phyloP scores from a whole-genome alignment of 1,139 yeast species.

The Nadsonia starkeyi-henricii region DNA sequence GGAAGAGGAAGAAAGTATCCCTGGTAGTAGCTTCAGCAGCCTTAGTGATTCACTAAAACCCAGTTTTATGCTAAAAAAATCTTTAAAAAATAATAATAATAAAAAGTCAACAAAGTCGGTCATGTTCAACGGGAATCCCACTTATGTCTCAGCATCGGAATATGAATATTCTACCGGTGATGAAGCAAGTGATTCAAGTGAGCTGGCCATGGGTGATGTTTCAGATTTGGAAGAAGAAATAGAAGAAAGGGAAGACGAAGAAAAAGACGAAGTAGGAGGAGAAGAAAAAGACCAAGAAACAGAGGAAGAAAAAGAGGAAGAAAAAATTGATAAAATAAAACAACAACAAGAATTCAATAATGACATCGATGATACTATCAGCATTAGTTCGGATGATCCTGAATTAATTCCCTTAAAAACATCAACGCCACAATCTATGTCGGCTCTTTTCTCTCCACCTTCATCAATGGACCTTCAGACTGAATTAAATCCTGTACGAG shows the following conservation, averaged over 20 bases:
- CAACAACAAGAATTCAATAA: slow-evolving; percentile 8
- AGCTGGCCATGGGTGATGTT: slow-evolving; percentile 12
- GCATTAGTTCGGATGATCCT: slow-evolving; percentile 2
- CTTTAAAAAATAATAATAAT: slow-evolving; percentile 5
- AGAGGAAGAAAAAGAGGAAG: not conserved
- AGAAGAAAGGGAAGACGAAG: slow-evolving; percentile 8
- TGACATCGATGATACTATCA: slow-evolving; percentile 1
- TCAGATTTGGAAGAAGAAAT: slow-evolving; percentile 6
- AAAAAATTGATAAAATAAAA: not conserved
- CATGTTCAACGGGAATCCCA: slow-evolving; percentile 13
- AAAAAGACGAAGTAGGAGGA: slow-evolving; percentile 13
- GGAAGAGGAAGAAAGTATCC: slow-evolving; percentile 1
- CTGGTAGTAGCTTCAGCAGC: not conserved
- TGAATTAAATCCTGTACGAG: too few relatives aligned
- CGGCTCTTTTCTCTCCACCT: slow-evolving; percentile 1
- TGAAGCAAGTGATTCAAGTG: slow-evolving; percentile 15
- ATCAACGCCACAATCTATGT: slow-evolving; percentile 4
- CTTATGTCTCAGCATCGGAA: slow-evolving; percentile 21
- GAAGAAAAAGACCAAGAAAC: slow-evolving; percentile 4
- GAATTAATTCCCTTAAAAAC: slow-evolving; percentile 1
- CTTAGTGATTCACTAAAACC: too few relatives aligned
- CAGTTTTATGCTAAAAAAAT: not conserved
- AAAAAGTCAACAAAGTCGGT: slow-evolving; percentile 13
- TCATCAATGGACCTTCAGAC: not conserved
- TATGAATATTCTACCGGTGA: slow-evolving; percentile 18